Conservation (phyloP, 805 yeast genomes). For the Wickerhamomyces strasburgensis region DNA sequence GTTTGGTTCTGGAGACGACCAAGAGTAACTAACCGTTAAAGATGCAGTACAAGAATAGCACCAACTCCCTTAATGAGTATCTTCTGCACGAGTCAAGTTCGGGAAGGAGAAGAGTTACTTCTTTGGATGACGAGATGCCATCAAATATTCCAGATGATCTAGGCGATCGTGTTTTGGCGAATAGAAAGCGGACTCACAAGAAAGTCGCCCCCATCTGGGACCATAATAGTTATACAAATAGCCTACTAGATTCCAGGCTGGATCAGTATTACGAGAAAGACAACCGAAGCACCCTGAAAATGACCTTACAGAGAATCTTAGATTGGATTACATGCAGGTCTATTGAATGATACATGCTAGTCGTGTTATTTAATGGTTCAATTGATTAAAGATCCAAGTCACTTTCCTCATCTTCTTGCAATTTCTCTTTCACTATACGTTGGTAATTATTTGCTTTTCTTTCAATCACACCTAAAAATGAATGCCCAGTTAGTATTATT, state of each 20-base stretch:
- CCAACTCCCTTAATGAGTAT: neutral
- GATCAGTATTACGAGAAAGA: too few species aligned
- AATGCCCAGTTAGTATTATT: constrained; percentile 4
- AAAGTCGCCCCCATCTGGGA: too few species aligned
- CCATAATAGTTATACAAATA: too few species aligned
- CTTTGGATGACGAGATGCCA: neutral
- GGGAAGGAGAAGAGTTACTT: neutral
- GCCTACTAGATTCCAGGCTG: too few species aligned
- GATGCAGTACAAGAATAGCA: too few species aligned
- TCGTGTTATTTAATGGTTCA: too few species aligned
- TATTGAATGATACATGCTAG: neutral
- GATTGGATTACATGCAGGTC: neutral
- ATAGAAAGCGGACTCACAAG: too few species aligned
- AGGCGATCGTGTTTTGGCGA: constrained; percentile 5
- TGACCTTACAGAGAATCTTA: neutral
- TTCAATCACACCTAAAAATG: constrained; percentile 28
- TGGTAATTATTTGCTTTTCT: constrained; percentile 30
- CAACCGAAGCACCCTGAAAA: neutral
- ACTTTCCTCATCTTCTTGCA: constrained; percentile 31
- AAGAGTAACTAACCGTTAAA: too few species aligned
- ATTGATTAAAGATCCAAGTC: constrained; percentile 34
- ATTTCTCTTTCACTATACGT: constrained; percentile 13
- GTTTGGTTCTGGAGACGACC: neutral
- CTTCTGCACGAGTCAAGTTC: neutral
- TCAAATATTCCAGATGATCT: constrained; percentile 1